Base-by-base conservation (phyloP, 179 eudicot genomes). In the Corrigiola litoralis region DNA sequence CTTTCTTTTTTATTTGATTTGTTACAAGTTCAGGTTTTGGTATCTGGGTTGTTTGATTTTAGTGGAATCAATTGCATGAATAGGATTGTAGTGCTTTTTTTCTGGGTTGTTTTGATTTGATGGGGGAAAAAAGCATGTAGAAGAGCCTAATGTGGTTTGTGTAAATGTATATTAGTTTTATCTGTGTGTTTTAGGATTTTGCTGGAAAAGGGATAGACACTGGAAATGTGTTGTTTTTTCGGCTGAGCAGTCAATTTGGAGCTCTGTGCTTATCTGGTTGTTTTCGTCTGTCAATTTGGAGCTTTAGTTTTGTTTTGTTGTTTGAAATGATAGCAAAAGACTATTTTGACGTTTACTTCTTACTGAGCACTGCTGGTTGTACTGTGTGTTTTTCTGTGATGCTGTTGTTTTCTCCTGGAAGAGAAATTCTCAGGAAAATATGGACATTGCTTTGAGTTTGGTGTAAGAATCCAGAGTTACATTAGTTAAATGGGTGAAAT, bases 271-370 rank as follows among this genome's bases (percentile, higher is more conserved):
- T 28, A 45, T 41, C 31, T 20, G 54, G 67, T 52, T 14, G n/a
- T 42, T 51, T 61, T 69, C 47, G 28, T 49, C 28, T 52, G 61
- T 27, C 38, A 58, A 55, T 55, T 54, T 73, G 72, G 17, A 29
- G 52, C 40, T 68, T 64, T 74, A 55, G 77, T 68, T 51, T 33
- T 61, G 50, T 47, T 67, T 67, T 51, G 23, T 23, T 18, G n/a
- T 37, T 47, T 47, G 38, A 38, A 32, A 68, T 68, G 8, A 68
- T 49, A 47, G 23, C 29, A 60, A 29, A 12, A 28, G 14, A 23
- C 53, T 53, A 37, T 37, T 72, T 56, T 72, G 70, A 50, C 40
- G 34, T 58, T 67, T 62, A 54, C 60, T 24, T 34, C 16, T 41
- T 20, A 28, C 27, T 27, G 42, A 42, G 60, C 49, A 28, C 4